These are phyloP conservation scores for Pseudotsuga menziesii DNA, from an alignment of 75 land plant species.

Conservation along the genomic window DNA sequence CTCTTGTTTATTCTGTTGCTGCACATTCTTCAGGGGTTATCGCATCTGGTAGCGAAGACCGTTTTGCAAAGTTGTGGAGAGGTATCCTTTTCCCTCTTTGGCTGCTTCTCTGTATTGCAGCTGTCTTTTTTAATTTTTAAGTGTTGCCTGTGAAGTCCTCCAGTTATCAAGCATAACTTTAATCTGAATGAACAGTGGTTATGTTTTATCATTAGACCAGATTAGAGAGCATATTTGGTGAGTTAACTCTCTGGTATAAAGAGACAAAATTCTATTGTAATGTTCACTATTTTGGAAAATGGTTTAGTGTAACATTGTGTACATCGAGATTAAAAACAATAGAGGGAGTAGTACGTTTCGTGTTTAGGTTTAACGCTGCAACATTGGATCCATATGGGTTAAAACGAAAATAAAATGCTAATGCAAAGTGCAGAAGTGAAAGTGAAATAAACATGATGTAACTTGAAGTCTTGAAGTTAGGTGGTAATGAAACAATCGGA, in stretches of 20 bases:
- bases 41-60: conserved; percentile 98
- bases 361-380: background rate
- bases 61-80: conserved; percentile 91
- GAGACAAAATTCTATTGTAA: background rate
- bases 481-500: background rate
- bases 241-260: background rate
- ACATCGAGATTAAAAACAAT: background rate
- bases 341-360: background rate
- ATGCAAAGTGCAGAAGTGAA: background rate
- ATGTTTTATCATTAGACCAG: background rate
- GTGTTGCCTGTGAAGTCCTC: background rate
- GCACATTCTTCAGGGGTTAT: conserved; percentile 77
- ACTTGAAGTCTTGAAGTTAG: no score
- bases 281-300: background rate
- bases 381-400: background rate
- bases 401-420: background rate
- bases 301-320: background rate
- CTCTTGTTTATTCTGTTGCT: conserved; percentile 90
- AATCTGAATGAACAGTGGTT: background rate
- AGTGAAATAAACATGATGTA: no score
- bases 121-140: background rate
- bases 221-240: background rate
- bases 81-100: conserved; percentile 32
- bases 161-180: background rate
- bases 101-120: background rate